Percentiles rank a stretch among this genome's conserved stretches.
phyloP scores from a whole-genome alignment of 768 basidiomycete species.

The Tulasnella sp. region DNA sequence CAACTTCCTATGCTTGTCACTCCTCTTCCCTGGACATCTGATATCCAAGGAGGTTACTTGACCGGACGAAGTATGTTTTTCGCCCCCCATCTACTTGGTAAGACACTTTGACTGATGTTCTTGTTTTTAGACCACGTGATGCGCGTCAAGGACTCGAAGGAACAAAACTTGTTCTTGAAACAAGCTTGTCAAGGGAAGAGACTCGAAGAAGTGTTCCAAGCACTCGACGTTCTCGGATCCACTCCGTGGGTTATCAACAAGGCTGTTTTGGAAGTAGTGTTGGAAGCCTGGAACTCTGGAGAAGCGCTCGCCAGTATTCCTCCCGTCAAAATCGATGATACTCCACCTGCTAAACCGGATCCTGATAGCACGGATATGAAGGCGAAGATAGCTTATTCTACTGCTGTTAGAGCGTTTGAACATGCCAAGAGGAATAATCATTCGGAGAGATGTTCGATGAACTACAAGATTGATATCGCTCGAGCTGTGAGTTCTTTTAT shows the following conservation, averaged over 20 bases:
- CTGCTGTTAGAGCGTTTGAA: conserved; percentile 40
- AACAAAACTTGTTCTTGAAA: conserved; percentile 67
- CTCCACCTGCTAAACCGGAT: conserved; percentile 47
- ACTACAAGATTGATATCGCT: conserved; percentile 95
- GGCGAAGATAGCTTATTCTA: conserved; percentile 41
- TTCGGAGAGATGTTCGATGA: conserved; percentile 81
- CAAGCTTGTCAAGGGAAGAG: conserved; percentile 60
- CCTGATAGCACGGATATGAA: conserved; percentile 40
- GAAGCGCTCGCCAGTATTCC: conserved; percentile 74
- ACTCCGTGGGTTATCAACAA: conserved; percentile 88
- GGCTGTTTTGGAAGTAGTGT: conserved; percentile 52
- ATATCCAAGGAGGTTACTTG: conserved; percentile 72
- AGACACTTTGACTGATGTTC: not conserved
- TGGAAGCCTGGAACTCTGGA: conserved; percentile 79
- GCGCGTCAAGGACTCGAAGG: conserved; percentile 84
- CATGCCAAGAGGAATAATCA: conserved; percentile 68
- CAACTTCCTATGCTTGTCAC: conserved; percentile 92
- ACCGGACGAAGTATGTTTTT: conserved; percentile 51
- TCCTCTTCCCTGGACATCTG: conserved; percentile 73
- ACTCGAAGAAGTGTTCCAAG: conserved; percentile 74
- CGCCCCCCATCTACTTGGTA: not conserved
- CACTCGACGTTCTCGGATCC: conserved; percentile 76
- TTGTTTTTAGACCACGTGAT: conserved; percentile 36
- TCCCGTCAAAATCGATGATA: conserved; percentile 47
- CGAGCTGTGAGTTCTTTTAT: conserved; percentile 48